Base-by-base conservation (phyloP, 495 filamentous ascomycete species). In the Xylaria palmicola region DNA sequence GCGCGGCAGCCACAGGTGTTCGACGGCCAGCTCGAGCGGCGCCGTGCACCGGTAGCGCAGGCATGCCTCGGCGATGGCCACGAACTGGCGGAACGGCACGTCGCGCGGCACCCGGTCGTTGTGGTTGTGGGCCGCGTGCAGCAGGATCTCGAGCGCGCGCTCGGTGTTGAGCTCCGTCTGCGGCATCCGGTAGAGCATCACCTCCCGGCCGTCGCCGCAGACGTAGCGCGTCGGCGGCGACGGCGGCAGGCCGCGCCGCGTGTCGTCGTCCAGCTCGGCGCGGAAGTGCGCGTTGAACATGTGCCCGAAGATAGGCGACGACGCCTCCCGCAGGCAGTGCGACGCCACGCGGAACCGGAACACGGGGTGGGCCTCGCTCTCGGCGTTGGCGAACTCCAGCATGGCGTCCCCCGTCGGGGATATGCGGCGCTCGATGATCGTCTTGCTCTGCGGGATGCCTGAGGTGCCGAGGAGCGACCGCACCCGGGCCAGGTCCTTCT, bases 71-170 rank as follows among this genome's bases (percentile, higher is more conserved):
- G 76, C 72, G 41, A 79, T 69, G 17, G 70, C 71, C 19, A 79
- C 75, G 57, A 79, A 76, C n/a, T 73, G 62, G 19, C 59, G 58
- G 60, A 77, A 79, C 3, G 59, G 47, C 15, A 78, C 66, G 15
- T 71, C 54, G 20, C 72, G 67, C 2, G 76, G 76, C 20, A 79
- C 62, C 47, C 70, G 67, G 27, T 70, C 62, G 15, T 67, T 69
- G 50, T 75, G 76, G 69, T 78, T 77, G 59, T 79, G 76, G 6
- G 74, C 75, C 12, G 75, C 75, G 48, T 74, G 71, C 9, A 79
- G 75, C 12, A 79, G 56, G 12, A 72, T 73, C 26, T 68, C 72
- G 24, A 79, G 50, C 1, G 75, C 56, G 6, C 67, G 62, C 26
- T 71, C 26, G 9, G 60, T 65, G 48, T 75, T 75, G 29, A 65